These are phyloP conservation scores for Apiosordaria backusii DNA, from an alignment of 495 filamentous ascomycete species.

Conservation along the genomic window DNA sequence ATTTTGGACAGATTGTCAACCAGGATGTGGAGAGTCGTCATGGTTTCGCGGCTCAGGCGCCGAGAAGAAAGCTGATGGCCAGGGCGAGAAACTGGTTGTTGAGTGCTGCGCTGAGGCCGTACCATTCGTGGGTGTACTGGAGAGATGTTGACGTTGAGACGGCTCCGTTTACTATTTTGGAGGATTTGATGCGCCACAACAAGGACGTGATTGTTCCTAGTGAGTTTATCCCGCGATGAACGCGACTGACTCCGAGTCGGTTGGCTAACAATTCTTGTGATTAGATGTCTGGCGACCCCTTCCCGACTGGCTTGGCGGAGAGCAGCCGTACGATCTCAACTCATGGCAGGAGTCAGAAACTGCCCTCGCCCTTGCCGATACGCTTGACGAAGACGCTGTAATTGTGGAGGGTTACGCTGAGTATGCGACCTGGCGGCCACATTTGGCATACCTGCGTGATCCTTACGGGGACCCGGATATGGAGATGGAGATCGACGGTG, in stretches of 20 bases:
- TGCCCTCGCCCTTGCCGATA: conserved; percentile 87
- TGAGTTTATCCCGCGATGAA: conserved; percentile 50
- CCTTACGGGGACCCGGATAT: conserved; percentile 98
- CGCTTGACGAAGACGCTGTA: conserved; percentile 95
- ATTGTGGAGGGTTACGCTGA: conserved; percentile 99
- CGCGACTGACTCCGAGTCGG: background rate
- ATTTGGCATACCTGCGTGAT: conserved; percentile 94
- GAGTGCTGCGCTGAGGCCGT: conserved; percentile 87
- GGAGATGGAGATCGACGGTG: conserved; percentile 99
- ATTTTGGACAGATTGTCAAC: conserved; percentile 96
- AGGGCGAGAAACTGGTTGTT: conserved; percentile 97
- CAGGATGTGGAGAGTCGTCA: conserved; percentile 98
- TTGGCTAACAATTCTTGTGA: conserved; percentile 13
- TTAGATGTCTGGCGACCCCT: conserved; percentile 97
- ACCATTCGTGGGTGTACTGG: conserved; percentile 99
- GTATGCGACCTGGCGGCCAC: conserved; percentile 97
- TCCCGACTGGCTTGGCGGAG: conserved; percentile 97
- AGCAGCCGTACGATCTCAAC: conserved; percentile 98
- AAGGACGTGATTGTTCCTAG: conserved; percentile 99
- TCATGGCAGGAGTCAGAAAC: conserved; percentile 99
- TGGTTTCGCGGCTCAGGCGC: conserved; percentile 95
- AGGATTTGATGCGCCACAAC: conserved; percentile 98
- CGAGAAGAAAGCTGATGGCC: conserved; percentile 92
- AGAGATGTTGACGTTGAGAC: conserved; percentile 98
- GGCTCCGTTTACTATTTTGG: conserved; percentile 89